Base-by-base conservation (phyloP, 306 rosid genomes). In the Casuarina glauca region DNA sequence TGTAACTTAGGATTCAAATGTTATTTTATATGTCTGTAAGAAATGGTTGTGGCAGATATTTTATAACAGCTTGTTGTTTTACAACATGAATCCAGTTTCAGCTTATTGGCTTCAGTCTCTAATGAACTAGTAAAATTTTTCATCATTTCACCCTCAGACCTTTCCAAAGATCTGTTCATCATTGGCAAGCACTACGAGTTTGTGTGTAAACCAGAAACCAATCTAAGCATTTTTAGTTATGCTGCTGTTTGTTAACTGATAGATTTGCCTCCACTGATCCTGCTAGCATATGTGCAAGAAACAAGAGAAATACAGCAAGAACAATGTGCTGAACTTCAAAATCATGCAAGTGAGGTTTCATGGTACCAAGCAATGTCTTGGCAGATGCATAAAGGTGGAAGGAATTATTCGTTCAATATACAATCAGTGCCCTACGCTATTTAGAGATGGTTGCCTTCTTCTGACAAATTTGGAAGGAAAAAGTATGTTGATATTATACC, bases 11-110 rank as follows among this genome's bases (percentile, higher is more conserved):
- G 68, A 76, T 84, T 73, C 63, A 38, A 54, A 84, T 79, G 72
- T 82, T 86, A 75, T 64, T 45, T 82, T 76, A 76, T 82, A 75
- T 84, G 86, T 88, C 87, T 79, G 81, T 57, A 85, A 82, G 74
- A 73, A 26, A 76, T 73, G 58, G 63, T 3, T 62, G 48, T 86
- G 72, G 72, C 69, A 73, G 73, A 72, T 71, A 69, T 58, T 74
- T 70, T 20, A 81, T 81, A 83, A 89, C 86, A 74, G 74, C 92
- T 86, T 84, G 83, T 84, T 84, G 91, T 82, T 81, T 81, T 70
- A 17, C 51, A 42, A 66, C 6, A 74, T 0, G 42, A 35, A 60
- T 42, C 35, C 68, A 38, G 63, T 15, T 72, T 62, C 41, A 3
- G 1, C 2, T 51, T 48, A 10, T 44, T 44, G 9, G 32, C 32